A percentile compares a stretch with the other conserved stretches of the same genome.
Conservation (phyloP, 345 rosid genomes). For the Dipteronia dyeriana region DNA sequence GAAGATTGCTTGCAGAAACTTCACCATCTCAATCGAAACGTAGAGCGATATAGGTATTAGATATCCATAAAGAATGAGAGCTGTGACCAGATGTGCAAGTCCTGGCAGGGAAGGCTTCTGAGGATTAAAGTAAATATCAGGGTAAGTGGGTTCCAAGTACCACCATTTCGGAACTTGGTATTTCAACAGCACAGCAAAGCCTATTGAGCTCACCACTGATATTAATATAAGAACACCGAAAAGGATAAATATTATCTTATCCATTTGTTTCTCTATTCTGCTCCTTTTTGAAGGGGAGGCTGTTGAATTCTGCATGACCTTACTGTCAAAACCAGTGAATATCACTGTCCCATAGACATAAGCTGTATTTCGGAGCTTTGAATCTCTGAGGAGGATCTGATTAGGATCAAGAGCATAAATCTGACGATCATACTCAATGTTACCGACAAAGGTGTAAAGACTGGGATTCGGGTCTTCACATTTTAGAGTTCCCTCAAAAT, state of each 20-base stretch:
- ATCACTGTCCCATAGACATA: constrained; percentile 77
- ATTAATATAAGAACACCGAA: constrained; percentile 66
- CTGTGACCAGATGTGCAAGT: constrained; percentile 81
- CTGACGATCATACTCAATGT: constrained; percentile 62
- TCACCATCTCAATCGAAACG: constrained; percentile 95
- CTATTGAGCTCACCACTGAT: constrained; percentile 80
- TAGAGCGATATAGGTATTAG: constrained; percentile 95
- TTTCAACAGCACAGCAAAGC: constrained; percentile 83
- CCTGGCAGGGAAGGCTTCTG: constrained; percentile 58
- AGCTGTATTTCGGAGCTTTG: constrained; percentile 89
- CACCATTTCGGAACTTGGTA: constrained; percentile 77
- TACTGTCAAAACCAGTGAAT: constrained; percentile 90
- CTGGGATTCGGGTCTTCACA: constrained; percentile 97
- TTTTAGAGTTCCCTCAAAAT: constrained; percentile 58
- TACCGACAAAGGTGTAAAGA: constrained; percentile 88
- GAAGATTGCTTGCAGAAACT: constrained; percentile 93
- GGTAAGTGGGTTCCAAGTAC: constrained; percentile 61
- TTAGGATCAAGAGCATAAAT: constrained; percentile 71
- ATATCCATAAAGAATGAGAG: constrained; percentile 96
- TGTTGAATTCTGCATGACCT: constrained; percentile 93
- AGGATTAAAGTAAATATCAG: constrained; percentile 64
- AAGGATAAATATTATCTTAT: constrained; percentile 82
- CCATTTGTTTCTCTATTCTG: constrained; percentile 84
- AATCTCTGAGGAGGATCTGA: constrained; percentile 96
- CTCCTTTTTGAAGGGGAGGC: constrained; percentile 92